A percentile compares a stretch with the other conserved stretches of the same genome.
Conservation (phyloP, 108 stramenopile genomes). For the Nitzschia sp. region DNA sequence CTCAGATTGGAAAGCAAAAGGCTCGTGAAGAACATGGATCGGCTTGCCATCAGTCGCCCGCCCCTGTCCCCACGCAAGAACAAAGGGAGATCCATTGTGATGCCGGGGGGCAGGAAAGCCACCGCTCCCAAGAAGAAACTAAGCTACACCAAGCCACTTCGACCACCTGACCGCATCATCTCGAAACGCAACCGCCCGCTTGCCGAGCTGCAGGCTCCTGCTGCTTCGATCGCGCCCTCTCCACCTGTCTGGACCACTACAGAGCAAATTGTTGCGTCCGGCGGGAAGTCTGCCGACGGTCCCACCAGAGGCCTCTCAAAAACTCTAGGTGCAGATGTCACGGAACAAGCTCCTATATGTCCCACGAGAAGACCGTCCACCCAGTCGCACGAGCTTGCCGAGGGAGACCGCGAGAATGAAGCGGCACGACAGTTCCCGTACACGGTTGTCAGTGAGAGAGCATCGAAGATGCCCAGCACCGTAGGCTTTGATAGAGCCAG, state of each 20-base stretch:
- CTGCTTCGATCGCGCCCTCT: neutral
- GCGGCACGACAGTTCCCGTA: neutral
- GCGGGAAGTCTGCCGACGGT: neutral
- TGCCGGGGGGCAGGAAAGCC: neutral
- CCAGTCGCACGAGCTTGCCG: neutral
- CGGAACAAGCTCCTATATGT: slow-evolving; percentile 7
- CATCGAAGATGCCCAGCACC: neutral
- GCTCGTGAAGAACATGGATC: neutral
- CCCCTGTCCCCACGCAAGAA: neutral
- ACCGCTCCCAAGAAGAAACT: no score
- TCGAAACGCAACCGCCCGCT: no score
- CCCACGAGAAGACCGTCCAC: slow-evolving; percentile 13
- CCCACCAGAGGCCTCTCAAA: slow-evolving; percentile 16
- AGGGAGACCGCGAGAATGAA: neutral
- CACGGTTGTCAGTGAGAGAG: neutral
- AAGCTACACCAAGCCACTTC: no score
- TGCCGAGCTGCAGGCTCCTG: no score
- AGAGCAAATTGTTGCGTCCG: neutral
- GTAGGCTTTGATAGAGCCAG: no score
- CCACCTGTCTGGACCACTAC: neutral
- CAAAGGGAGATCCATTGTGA: neutral
- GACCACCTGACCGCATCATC: neutral
- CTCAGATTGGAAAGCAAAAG: neutral
- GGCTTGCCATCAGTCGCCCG: neutral
- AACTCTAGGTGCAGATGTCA: slow-evolving; percentile 17